Conservation (phyloP, 495 filamentous ascomycete species). For the Durotheca rogersii region DNA sequence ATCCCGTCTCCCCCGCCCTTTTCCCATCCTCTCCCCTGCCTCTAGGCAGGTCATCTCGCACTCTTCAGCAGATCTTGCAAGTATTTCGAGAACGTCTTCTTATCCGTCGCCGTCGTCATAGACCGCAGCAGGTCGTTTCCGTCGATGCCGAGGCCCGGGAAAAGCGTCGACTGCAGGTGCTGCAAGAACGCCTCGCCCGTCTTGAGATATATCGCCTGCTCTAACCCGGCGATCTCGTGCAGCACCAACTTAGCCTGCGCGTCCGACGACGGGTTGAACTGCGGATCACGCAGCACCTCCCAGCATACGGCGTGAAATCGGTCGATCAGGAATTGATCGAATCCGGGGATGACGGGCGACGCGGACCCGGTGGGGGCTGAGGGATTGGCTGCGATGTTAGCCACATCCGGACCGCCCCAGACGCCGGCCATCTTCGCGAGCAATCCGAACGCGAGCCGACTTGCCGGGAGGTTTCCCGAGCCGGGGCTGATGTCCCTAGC, state of each 20-base stretch:
- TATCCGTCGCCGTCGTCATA: conserved; percentile 51
- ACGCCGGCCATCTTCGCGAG: conserved; percentile 72
- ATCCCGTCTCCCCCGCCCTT: background rate
- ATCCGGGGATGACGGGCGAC: conserved; percentile 71
- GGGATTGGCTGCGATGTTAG: conserved; percentile 51
- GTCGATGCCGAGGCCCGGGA: conserved; percentile 50
- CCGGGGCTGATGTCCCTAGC: conserved; percentile 69
- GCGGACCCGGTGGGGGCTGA: conserved; percentile 43
- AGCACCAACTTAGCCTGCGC: conserved; percentile 82
- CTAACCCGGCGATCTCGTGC: conserved; percentile 76
- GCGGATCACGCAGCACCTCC: conserved; percentile 71
- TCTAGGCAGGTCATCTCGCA: conserved; percentile 28
- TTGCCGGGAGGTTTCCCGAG: conserved; percentile 68
- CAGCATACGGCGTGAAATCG: conserved; percentile 88
- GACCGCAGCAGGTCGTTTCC: conserved; percentile 50
- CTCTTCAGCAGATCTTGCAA: conserved; percentile 47
- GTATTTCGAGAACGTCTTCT: conserved; percentile 50
- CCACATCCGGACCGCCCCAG: conserved; percentile 83
- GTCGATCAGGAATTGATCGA: conserved; percentile 83
- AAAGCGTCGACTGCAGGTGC: conserved; percentile 50
- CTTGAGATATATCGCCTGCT: conserved; percentile 85
- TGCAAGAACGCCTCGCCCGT: conserved; percentile 62
- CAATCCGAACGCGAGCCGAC: conserved; percentile 75
- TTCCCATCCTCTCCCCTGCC: background rate
- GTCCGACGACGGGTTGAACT: conserved; percentile 75